A percentile compares a stretch with the other conserved stretches of the same genome.
Evolutionary conservation across 768 basidiomycete genomes (phyloP).

Genomic region (Lentinula sp.): DNA sequence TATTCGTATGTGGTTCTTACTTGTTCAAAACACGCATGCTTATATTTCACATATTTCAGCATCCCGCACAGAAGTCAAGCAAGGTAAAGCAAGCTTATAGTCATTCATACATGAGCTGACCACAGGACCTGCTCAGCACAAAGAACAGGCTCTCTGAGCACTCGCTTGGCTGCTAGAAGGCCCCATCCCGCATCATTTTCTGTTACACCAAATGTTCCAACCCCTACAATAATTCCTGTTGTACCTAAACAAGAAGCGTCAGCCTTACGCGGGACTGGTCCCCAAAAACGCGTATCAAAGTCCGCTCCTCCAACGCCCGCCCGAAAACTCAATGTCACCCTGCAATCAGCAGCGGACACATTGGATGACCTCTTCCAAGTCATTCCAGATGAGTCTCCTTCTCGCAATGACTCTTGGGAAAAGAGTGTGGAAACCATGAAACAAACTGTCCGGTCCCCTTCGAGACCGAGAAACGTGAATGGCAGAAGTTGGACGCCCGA

Average conservation of each 20-base stretch:
- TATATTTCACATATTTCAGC: neutral
- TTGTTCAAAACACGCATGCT: neutral
- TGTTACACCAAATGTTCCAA: neutral
- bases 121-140: neutral
- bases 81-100: neutral
- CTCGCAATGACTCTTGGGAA: neutral
- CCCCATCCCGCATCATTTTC: neutral
- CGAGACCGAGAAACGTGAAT: neutral
- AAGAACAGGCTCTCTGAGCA: neutral
- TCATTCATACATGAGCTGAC: neutral
- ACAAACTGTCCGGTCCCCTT: neutral
- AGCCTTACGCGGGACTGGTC: too few relatives aligned
- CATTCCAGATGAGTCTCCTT: neutral
- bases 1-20: conserved; percentile 25
- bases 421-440: neutral
- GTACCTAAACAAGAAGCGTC: neutral
- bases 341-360: neutral
- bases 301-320: neutral
- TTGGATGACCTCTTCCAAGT: neutral
- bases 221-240: neutral
- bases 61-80: neutral
- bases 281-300: neutral
- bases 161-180: neutral
- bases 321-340: neutral
- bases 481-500: neutral